Base-by-base conservation (phyloP, 2,329 filamentous ascomycete genomes). In the Venturiaceae sp. region DNA sequence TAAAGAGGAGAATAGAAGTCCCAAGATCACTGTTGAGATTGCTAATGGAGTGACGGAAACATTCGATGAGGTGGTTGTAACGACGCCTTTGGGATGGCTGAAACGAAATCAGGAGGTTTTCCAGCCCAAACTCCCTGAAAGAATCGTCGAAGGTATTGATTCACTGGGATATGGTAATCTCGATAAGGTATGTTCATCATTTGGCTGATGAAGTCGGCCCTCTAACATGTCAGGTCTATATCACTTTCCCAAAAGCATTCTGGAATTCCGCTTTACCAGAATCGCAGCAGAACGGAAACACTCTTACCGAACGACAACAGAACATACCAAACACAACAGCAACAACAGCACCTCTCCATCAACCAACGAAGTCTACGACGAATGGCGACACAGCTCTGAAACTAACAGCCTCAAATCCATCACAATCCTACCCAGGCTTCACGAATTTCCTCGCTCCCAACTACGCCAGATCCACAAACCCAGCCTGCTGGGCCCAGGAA, bases 381-480 rank as follows among this genome's bases (percentile, higher is more conserved):
- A 28, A 53, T 34, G 32, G 13, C 1, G n/a, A 37, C 6, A 39
- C 36, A 39, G n/a, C 23, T 19, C 8, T 23, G 34, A 37, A 37
- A 14, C n/a, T n/a, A 23, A 34, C 16, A 14, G 7, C 19, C 19
- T 34, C 52, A 11, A 53, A 34, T 14, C 36, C 34, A 16, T 7
- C 8, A 4, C 3, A 47, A 9, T 19, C 19, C 16, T 57, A 57
- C 28, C 79, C 85, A 4, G 84, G 86, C 26, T 92, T 92, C 71
- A 84, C 83, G 46, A 85, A 90, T 66, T 95, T 90, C 81, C 80
- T 91, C 36, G 74, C 83, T 0, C 90, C 90, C 2, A 71, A 68
- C 1, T 95, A 95, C 68, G 80, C 85, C 0, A 62, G 75, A 0
- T 73, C 80, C 55, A 80, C 83, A 1, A 86, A 87, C 63, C 81